A percentile compares a stretch with the other conserved stretches of the same genome.
phyloP scores from a whole-genome alignment of 1,139 yeast species.

The Yarrowia galli region DNA sequence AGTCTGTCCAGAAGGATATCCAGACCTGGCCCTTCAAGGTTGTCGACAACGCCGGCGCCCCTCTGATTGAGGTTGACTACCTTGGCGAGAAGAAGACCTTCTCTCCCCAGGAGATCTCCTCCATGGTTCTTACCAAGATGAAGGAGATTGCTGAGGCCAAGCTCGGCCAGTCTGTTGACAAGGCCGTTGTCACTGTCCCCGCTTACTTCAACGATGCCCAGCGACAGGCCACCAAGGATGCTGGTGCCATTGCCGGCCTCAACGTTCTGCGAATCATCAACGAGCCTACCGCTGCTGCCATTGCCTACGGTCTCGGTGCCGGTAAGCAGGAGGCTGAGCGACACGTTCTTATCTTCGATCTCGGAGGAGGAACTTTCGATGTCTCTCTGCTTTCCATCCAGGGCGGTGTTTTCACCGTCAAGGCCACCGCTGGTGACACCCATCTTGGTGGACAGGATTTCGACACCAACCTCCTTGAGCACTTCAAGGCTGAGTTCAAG shows the following conservation, averaged over 20 bases:
- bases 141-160: constrained; percentile 97
- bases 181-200: constrained; percentile 96
- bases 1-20: constrained; percentile 92
- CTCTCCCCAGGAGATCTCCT: constrained; percentile 97
- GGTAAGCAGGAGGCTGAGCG: constrained; percentile 81
- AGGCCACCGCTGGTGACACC: constrained; percentile 98
- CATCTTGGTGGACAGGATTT: constrained; percentile 98
- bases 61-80: constrained; percentile 91
- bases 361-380: constrained; percentile 99
- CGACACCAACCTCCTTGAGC: constrained; percentile 80
- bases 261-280: constrained; percentile 95
- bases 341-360: constrained; percentile 89
- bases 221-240: constrained; percentile 98
- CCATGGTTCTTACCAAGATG: constrained; percentile 97
- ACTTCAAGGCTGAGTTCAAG: constrained; percentile 83
- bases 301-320: constrained; percentile 96
- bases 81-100: constrained; percentile 91
- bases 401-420: constrained; percentile 95
- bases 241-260: constrained; percentile 97
- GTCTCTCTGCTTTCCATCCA: constrained; percentile 90
- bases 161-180: constrained; percentile 91
- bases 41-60: constrained; percentile 83
- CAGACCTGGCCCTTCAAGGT: constrained; percentile 98
- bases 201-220: constrained; percentile 98
- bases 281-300: constrained; percentile 99